A percentile compares a stretch with the other conserved stretches of the same genome.
phyloP scores from a whole-genome alignment of 768 basidiomycete genomes.

The Suillus fuscotomentosus region DNA sequence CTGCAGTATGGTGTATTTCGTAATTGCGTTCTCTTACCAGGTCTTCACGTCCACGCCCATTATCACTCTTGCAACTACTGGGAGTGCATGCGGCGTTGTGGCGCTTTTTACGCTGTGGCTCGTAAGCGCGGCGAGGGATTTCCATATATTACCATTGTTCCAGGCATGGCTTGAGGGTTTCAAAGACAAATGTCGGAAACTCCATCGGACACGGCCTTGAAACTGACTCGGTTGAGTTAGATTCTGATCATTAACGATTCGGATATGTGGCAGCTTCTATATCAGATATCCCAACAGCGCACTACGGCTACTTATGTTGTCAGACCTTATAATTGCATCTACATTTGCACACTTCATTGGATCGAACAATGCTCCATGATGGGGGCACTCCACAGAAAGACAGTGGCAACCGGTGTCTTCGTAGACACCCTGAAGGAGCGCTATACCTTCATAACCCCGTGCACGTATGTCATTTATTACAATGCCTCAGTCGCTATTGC shows the following conservation, averaged over 20 bases:
- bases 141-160: not conserved
- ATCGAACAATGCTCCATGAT: not conserved
- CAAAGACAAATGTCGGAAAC: not conserved
- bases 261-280: not conserved
- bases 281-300: not conserved
- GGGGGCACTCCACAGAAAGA: not conserved
- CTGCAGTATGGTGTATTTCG: constrained; percentile 26
- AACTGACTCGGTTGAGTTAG: not conserved
- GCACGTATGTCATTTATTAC: constrained; percentile 29
- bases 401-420: constrained; percentile 33
- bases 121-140: not conserved
- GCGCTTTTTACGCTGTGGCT: constrained; percentile 22
- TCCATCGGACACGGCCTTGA: not conserved
- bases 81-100: constrained; percentile 15
- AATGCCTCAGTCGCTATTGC: not conserved
- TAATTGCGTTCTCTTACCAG: constrained; percentile 20
- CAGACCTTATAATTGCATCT: not conserved
- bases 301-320: not conserved
- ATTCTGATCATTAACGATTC: not conserved
- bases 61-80: constrained; percentile 14
- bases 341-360: not conserved
- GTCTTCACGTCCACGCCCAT: constrained; percentile 21
- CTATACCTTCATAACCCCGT: constrained; percentile 46
- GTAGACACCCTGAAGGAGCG: constrained; percentile 54
- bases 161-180: not conserved